Percentiles rank a stretch among this genome's conserved stretches.
Conservation (phyloP, 1,139 yeast species). For the Saccharomyces hybrid region DNA sequence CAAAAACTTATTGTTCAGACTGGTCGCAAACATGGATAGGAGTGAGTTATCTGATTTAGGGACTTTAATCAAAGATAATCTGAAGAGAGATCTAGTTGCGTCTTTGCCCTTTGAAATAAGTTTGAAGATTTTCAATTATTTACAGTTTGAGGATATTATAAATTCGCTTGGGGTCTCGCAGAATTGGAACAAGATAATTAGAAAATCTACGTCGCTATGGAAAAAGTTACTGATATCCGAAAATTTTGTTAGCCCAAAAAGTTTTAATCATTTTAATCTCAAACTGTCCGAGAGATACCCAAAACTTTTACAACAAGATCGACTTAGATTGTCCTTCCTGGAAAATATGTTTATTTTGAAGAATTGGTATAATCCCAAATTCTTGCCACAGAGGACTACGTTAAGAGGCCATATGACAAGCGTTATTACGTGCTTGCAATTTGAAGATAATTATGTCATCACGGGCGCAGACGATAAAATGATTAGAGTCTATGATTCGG, state of each 20-base stretch:
- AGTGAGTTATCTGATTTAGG: constrained; percentile 62
- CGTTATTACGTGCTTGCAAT: constrained; percentile 90
- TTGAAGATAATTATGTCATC: constrained; percentile 83
- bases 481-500: no score
- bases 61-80: constrained; percentile 48
- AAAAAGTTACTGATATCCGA: constrained; percentile 46
- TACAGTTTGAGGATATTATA: constrained; percentile 60
- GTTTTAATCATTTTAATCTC: constrained; percentile 10
- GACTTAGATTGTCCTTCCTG: constrained; percentile 3
- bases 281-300: constrained; percentile 1
- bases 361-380: constrained; percentile 79
- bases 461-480: no score
- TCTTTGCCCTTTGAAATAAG: constrained; percentile 74
- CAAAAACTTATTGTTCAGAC: constrained; percentile 44
- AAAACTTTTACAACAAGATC: constrained; percentile 1
- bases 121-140: constrained; percentile 53
- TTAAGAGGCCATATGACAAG: constrained; percentile 70
- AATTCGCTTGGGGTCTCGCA: constrained; percentile 59
- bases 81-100: constrained; percentile 66
- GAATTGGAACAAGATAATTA: constrained; percentile 60
- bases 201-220: constrained; percentile 56
- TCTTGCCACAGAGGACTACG: constrained; percentile 61
- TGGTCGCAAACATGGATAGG: constrained; percentile 61
- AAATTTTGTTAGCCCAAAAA: constrained; percentile 38
- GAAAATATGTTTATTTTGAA: constrained; percentile 35